Base-by-base conservation (phyloP, 2,329 filamentous ascomycete species). In the Aureobasidium namibiae region DNA sequence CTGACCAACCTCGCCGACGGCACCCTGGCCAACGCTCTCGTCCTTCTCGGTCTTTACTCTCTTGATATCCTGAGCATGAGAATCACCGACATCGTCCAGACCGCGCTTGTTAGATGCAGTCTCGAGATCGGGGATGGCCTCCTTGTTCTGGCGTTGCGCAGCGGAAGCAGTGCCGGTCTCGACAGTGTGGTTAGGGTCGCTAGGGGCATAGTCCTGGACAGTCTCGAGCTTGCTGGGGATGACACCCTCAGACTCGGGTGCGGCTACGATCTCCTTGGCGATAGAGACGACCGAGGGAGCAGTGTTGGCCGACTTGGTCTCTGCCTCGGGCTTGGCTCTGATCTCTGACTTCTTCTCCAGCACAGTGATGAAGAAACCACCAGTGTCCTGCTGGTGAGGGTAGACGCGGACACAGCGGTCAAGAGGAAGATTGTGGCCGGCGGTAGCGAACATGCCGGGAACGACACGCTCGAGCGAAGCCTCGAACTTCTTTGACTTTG, bases 301-400 rank as follows among this genome's bases (percentile, higher is more conserved):
- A n/a, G 29, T 60, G 39, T 52, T 62, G 24, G 60, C 60, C 9
- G 69, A 66, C 68, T 81, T 82, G 58, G 74, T 70, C 60, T 80
- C 78, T 4, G 82, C 80, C 72, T 94, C 89, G 23, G 86, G 85
- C 72, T 82, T 88, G 9, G 86, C 87, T 70, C 82, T 88, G 71
- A 95, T 91, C 65, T 96, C 94, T 26, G 84, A 82, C 71, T 87
- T 86, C 80, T 99, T 99, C 77, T 96, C 89, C 18, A 99, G 76
- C 0, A 96, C 92, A 0, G 91, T 88, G 70, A 99, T 96, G 77
- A 99, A 99, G 80, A 99, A 99, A 23, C 88, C 92, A 59, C 94
- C 94, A 3, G 94, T 99, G 67, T 99, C 91, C 74, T 99, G 94
- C 69, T 91, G 82, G 73, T 99, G 94, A 34, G 92, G 89, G 72